These are phyloP conservation scores for Tolypocladium album DNA, from an alignment of 2,329 filamentous ascomycete species.

Conservation along the genomic window DNA sequence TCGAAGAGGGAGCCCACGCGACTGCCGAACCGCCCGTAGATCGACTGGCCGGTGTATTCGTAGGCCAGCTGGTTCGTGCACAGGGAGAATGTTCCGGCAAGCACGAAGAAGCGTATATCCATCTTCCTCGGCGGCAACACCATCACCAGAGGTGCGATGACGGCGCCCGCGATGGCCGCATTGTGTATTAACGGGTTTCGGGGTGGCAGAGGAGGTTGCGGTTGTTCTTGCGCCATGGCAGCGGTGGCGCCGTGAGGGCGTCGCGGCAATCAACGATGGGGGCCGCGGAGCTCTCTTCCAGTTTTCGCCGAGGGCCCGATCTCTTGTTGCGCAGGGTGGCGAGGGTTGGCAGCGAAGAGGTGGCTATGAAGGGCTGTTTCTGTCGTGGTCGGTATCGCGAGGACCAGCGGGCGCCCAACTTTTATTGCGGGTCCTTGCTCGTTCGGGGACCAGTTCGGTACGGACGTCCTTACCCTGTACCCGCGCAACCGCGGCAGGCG, in stretches of 20 bases:
- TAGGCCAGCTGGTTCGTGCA: slow-evolving; percentile 44
- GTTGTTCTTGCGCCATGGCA: slow-evolving; percentile 16
- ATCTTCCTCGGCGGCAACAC: slow-evolving; percentile 40
- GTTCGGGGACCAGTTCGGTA: background rate
- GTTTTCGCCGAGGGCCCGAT: background rate
- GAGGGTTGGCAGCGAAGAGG: background rate
- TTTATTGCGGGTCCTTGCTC: background rate
- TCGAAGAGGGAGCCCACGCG: slow-evolving; percentile 35
- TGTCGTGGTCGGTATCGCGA: background rate
- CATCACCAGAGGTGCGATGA: slow-evolving; percentile 36
- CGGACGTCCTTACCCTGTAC: background rate
- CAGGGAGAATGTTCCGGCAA: slow-evolving; percentile 38
- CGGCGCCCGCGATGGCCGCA: slow-evolving; percentile 34
- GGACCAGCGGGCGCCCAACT: background rate
- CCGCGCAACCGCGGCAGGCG: background rate
- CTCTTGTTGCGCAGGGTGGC: background rate
- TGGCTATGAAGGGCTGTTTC: background rate
- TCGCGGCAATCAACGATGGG: background rate
- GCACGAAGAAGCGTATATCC: slow-evolving; percentile 38
- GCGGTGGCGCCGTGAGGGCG: background rate
- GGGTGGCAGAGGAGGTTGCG: slow-evolving; percentile 17
- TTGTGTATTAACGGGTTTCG: slow-evolving; percentile 32
- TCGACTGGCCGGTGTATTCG: slow-evolving; percentile 45
- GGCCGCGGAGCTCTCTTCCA: background rate
- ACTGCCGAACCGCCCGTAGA: slow-evolving; percentile 33